phyloP scores from a whole-genome alignment of 169 alveolate genomes.

The Plasmodium coatneyi region DNA sequence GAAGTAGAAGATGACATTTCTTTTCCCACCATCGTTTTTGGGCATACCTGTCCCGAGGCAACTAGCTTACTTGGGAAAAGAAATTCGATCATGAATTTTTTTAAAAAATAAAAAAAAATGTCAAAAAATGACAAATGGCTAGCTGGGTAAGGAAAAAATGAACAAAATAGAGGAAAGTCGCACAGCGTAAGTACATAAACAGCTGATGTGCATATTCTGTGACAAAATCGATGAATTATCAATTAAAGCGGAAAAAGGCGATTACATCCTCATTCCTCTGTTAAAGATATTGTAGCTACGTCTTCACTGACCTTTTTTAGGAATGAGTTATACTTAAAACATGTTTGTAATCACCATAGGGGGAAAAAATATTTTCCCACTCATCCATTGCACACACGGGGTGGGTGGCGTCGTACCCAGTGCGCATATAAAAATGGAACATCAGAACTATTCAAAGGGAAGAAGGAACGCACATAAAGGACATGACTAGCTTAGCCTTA shows the following conservation, averaged over 20 bases:
- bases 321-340: background rate
- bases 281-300: background rate
- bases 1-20: slow-evolving; percentile 65
- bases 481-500: background rate
- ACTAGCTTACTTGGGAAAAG: slow-evolving; percentile 59
- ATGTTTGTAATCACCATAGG: background rate
- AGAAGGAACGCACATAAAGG: background rate
- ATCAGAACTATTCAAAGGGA: background rate
- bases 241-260: background rate
- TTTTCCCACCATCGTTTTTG: slow-evolving; percentile 81
- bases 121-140: background rate
- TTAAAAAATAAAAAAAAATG: slow-evolving; percentile 9
- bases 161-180: background rate
- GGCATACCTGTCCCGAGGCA: slow-evolving; percentile 84
- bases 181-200: background rate
- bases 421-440: background rate
- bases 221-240: background rate
- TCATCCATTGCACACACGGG: background rate
- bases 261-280: background rate
- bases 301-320: background rate
- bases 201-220: background rate
- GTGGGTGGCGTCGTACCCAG: background rate
- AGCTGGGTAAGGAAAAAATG: background rate
- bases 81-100: slow-evolving; percentile 6
- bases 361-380: background rate